Base-by-base conservation (phyloP, 1,284 basidiomycete genomes). In the Dichomitus squalens region DNA sequence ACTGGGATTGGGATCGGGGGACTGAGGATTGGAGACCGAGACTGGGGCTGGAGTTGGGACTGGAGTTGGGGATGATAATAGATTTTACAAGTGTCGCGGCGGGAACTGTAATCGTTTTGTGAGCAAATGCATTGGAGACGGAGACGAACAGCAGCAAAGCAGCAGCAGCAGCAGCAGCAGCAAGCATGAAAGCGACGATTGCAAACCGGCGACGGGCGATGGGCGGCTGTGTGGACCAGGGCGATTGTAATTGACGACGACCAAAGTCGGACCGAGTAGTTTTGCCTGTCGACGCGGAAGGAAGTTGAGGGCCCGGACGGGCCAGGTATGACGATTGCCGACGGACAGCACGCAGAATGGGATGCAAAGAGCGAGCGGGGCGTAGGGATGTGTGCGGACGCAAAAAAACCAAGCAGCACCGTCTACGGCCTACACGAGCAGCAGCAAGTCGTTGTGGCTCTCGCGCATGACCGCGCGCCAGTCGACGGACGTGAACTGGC, bases 401-500 rank as follows among this genome's bases (percentile, higher is more conserved):
- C 23, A n/a, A 25, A 4, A 7, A 14, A 25, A 18, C 11, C 20
- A 12, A 41, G 12, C 12, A 23, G 20, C 20, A 31, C 9, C 7
- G 16, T 14, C 1, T 12, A 6, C 5, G 27, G 29, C 58, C 70
- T 75, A 90, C 20, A 91, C 89, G 46, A 92, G 79, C 44, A 91
- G 74, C 68, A 91, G 79, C 58, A 72, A 57, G 59, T 73, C 71
- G 53, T 60, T 60, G 38, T 79, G 72, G 23, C 72, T 70, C 34
- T 78, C 69, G 41, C 71, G 74, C 72, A 91, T 79, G 9, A 78
- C 75, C 49, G 79, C 72, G 43, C 87, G 77, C 89, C 89, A 92
- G 61, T 77, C 76, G 39, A 90, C 83, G 7, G 79, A 71, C 52
- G 68, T 70, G 23, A 65, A 63, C 55, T 58, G 48, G 46, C 62